Evolutionary conservation across 2,329 filamentous ascomycete species (phyloP), one percentile per base, ranked within the genome.

Genomic region (Penicillium janthinellum): DNA sequence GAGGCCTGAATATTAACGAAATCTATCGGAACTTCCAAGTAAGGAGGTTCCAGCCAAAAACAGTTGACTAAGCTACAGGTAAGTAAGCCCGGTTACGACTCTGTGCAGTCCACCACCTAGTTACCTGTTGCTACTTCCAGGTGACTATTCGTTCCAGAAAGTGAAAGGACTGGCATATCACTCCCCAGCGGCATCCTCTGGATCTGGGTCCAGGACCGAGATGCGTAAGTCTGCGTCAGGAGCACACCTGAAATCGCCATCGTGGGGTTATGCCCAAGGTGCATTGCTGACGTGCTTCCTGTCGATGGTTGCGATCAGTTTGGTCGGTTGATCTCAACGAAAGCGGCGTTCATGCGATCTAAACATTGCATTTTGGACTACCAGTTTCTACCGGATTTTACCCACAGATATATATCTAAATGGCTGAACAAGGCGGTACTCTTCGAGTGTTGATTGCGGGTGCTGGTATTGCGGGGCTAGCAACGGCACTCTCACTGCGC

Each of bases 391-490:
- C 11, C n/a, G 37, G 15, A 22, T 31, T 10, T 5, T 15, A 10
- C 20, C 14, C 5, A 22, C 3, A 31, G 5, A 14, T 2, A 34
- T 53, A 11, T 22, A 28, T 39, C 17, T 22, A 42, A 0, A 64
- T 60, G 59, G 17, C 51, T 15, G 57, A 41, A 17, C 28, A 50
- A 37, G 14, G 14, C 1, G 17, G 57, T 10, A 39, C 51, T 2
- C 37, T 66, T 50, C 70, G 74, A 8, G 72, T 84, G 5, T 78
- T 81, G 41, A 81, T 84, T 47, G 71, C 79, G 2, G 82, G 82
- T 31, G 82, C 80, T 25, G 82, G 82, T 20, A 83, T 84, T 42
- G 81, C 69, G 75, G n/a, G 82, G 0, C 75, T 84, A 4, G 77
- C 77, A 14, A 74, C 81, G 2, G 80, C 80, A 11, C 79, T 83